Base-by-base conservation (phyloP, 2,329 filamentous ascomycete species). In the Colletotrichum orchidophilum region DNA sequence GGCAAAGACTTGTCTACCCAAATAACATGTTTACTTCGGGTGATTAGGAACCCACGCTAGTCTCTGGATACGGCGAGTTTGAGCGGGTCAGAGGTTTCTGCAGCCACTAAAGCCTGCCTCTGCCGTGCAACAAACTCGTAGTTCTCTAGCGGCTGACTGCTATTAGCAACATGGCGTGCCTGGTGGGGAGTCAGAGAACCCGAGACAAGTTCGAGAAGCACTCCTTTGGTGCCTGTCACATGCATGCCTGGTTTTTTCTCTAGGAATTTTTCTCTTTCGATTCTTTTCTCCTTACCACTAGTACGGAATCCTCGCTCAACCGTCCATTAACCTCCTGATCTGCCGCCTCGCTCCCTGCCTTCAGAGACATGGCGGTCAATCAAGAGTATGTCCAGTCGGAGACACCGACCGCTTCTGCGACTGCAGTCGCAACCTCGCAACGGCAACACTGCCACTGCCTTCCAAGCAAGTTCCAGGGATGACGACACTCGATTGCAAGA, bases 311-410 rank as follows among this genome's bases (percentile, higher is more conserved):
- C n/a, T 42, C n/a, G 35, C 27, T 15, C 68, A 59, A 63, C 46
- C 26, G 29, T 24, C 64, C 52, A 53, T 49, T n/a, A 35, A 55
- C 27, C 63, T 55, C 58, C 46, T 63, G 53, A 55, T 58, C 59
- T 52, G 13, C 50, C 57, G 26, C 31, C 52, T 63, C 31, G 42
- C 63, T 63, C 58, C 57, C 64, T 63, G 42, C 53, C 58, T 39
- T 68, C 69, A 33, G 69, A 71, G 64, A 71, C 69, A 71, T 60
- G 58, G 69, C 69, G 69, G 64, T 33, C 69, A 58, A 54, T 49
- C 64, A 27, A 65, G 39, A 21, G 54, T 49, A 27, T 53, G 58
- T 31, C 52, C 59, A 11, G 21, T 60, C 69, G 64, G 64, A 31
- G 46, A 71, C 58, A 63, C 58, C 69, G 69, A 54, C 65, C 58